phyloP scores from a whole-genome alignment of 306 rosid genomes.

The Spatholobus suberectus region DNA sequence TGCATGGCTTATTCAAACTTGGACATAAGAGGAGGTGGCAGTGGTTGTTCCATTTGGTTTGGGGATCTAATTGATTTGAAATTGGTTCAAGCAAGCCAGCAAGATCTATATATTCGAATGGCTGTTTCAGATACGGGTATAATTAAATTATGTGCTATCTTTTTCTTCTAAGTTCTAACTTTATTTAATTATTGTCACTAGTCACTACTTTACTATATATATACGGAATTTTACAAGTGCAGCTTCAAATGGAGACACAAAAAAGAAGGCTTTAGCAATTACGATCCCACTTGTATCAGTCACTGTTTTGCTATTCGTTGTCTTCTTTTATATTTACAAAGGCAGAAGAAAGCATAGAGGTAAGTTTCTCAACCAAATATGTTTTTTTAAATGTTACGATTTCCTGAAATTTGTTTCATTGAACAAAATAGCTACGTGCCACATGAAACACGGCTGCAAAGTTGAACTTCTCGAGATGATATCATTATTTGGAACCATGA shows the following conservation, averaged over 20 bases:
- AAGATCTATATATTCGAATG: neutral
- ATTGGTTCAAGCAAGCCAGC: neutral
- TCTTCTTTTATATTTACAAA: neutral
- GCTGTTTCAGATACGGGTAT: neutral
- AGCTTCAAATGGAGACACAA: neutral
- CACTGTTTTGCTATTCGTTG: neutral
- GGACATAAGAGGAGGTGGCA: neutral
- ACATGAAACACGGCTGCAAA: neutral
- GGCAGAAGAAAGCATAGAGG: conserved; percentile 7
- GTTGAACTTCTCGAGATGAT: too few species aligned
- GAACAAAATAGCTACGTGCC: neutral
- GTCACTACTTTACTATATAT: too few species aligned
- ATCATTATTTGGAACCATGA: too few species aligned
- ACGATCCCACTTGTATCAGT: neutral
- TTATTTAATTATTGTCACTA: too few species aligned
- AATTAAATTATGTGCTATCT: neutral
- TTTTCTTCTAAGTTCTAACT: neutral
- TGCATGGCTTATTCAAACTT: neutral
- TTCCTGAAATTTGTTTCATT: too few species aligned
- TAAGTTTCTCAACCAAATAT: neutral
- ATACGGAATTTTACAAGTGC: neutral
- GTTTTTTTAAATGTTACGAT: too few species aligned
- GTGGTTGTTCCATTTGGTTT: conserved; percentile 12
- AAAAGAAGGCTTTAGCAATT: neutral
- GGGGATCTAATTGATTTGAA: neutral